These are phyloP conservation scores for Pseudozyma thailandica DNA, from an alignment of 1,284 basidiomycete species.

Conservation along the genomic window DNA sequence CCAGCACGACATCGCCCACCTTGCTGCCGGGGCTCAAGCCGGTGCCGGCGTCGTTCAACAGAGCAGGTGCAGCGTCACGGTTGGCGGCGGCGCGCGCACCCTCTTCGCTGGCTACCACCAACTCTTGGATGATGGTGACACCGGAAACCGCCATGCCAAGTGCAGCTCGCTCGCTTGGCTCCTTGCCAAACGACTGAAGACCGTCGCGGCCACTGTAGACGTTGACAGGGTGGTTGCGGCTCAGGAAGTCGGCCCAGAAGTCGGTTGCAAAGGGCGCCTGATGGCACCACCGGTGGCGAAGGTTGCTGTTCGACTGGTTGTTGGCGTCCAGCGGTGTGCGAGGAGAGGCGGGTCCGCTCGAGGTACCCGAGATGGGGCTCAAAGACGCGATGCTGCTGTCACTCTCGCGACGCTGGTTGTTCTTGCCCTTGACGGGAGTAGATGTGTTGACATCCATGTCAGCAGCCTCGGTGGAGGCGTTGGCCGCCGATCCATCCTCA, in stretches of 20 bases:
- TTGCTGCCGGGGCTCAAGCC: conserved; percentile 63
- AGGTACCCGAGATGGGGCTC: conserved; percentile 41
- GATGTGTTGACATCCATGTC: conserved; percentile 17
- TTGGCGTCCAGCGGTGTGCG: conserved; percentile 44
- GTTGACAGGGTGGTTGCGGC: conserved; percentile 65
- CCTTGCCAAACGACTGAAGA: conserved; percentile 64
- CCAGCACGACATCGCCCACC: conserved; percentile 68
- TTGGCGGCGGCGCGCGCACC: conserved; percentile 3
- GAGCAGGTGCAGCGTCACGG: conserved; percentile 20
- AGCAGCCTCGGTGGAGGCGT: conserved; percentile 5
- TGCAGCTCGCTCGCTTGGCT: conserved; percentile 64
- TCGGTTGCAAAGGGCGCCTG: conserved; percentile 67
- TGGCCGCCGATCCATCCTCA: conserved; percentile 5
- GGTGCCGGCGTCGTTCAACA: conserved; percentile 30
- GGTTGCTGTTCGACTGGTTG: conserved; percentile 29
- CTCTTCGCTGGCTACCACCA: conserved; percentile 64
- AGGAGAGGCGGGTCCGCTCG: conserved; percentile 41
- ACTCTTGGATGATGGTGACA: conserved; percentile 68
- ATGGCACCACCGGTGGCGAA: conserved; percentile 61
- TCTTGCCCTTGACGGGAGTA: conserved; percentile 29
- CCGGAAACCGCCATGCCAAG: conserved; percentile 66
- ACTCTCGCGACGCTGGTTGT: conserved; percentile 37
- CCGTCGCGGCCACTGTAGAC: conserved; percentile 52
- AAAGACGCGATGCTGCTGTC: conserved; percentile 32
- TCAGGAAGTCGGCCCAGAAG: conserved; percentile 68